Evolutionary conservation across 208 protist genomes (phyloP).

Genomic region (Crithidia mellificae): DNA sequence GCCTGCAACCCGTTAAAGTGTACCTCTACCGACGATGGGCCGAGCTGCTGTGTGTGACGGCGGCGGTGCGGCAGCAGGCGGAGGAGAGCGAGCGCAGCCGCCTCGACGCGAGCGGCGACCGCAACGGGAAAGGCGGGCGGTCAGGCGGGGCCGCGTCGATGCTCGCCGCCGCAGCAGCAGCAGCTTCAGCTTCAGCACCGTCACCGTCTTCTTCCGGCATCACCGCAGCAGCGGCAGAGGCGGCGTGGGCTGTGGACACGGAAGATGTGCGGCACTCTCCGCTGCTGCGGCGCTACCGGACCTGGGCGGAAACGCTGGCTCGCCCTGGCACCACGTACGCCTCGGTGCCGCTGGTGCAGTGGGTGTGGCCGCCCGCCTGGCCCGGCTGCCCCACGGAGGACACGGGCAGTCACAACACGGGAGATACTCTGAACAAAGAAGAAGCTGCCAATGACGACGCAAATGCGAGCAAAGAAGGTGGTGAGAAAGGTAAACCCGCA

Average conservation of each 20-base stretch:
- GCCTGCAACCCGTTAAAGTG: constrained; percentile 28
- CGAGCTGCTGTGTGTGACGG: constrained; percentile 23
- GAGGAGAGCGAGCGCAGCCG: constrained; percentile 17
- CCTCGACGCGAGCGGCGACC: constrained; percentile 10
- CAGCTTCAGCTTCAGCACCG: too few species aligned
- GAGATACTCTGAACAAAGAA: too few species aligned
- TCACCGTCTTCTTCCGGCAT: too few species aligned
- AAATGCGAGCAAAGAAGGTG: neutral
- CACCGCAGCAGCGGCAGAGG: neutral
- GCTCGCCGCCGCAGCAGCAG: too few species aligned
- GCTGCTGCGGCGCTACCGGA: constrained; percentile 22
- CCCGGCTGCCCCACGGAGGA: too few species aligned
- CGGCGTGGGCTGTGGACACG: neutral
- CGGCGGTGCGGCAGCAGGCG: constrained; percentile 11
- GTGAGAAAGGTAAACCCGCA: neutral
- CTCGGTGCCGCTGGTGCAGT: constrained; percentile 28
- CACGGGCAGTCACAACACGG: too few species aligned
- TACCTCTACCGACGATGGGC: constrained; percentile 26
- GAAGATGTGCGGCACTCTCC: constrained; percentile 14
- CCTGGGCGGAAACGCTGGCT: constrained; percentile 26
- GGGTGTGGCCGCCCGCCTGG: constrained; percentile 37
- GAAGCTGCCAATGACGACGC: constrained; percentile 5
- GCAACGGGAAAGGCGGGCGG: too few species aligned
- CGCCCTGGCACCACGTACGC: constrained; percentile 20
- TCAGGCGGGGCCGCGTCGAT: too few species aligned